Evolutionary conservation across 768 basidiomycete species (phyloP).

Genomic region (Tulasnella sp.): DNA sequence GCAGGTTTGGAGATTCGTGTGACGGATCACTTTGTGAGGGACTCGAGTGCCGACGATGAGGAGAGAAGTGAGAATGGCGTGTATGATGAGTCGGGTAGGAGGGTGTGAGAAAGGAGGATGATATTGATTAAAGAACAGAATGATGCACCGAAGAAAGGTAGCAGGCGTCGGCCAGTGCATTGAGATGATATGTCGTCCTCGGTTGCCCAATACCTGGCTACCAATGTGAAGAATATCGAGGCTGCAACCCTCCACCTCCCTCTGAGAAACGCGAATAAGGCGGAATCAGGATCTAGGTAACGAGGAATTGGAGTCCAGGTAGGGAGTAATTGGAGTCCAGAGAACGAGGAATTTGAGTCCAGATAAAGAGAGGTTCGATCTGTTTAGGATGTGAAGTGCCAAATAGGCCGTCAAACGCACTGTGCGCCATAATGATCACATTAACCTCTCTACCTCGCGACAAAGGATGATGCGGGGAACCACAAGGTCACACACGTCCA

Average conservation of each 20-base stretch:
- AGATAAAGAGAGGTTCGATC: slow-evolving; percentile 45
- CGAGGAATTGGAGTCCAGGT: slow-evolving; percentile 52
- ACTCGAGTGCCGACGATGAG: slow-evolving; percentile 44
- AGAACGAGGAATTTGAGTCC: slow-evolving; percentile 55
- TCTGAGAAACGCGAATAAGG: slow-evolving; percentile 47
- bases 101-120: slow-evolving; percentile 49
- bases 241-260: slow-evolving; percentile 55
- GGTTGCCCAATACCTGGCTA: slow-evolving; percentile 49
- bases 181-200: neutral
- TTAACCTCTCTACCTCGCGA: neutral
- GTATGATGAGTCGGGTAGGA: slow-evolving; percentile 48
- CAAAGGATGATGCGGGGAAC: slow-evolving; percentile 32
- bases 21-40: slow-evolving; percentile 46
- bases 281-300: slow-evolving; percentile 56
- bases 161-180: neutral
- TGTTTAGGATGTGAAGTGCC: slow-evolving; percentile 52
- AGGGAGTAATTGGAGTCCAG: slow-evolving; percentile 54
- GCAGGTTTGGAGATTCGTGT: slow-evolving; percentile 49
- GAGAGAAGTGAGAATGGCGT: slow-evolving; percentile 39
- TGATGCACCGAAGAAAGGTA: slow-evolving; percentile 38
- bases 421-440: slow-evolving; percentile 43
- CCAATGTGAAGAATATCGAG: slow-evolving; percentile 46
- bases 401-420: slow-evolving; percentile 61
- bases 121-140: slow-evolving; percentile 52
- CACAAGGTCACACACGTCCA: slow-evolving; percentile 51